phyloP scores from a whole-genome alignment of 345 rosid genomes.

The Brassica rapa region DNA sequence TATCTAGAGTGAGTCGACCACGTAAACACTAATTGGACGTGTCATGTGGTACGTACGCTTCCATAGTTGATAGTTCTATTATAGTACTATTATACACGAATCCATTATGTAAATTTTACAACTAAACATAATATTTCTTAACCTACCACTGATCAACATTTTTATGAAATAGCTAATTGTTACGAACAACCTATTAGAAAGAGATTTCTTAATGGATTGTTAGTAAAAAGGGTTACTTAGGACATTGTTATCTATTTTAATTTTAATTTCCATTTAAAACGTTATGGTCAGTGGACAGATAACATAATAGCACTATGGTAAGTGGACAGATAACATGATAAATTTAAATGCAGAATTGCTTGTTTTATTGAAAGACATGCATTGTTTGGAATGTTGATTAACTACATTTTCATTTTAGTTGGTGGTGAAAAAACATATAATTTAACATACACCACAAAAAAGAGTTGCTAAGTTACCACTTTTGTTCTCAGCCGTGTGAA shows the following conservation, averaged over 20 bases:
- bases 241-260: too few relatives aligned
- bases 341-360: too few relatives aligned
- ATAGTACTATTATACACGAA: slow-evolving; percentile 7
- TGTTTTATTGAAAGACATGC: too few relatives aligned
- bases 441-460: slow-evolving; percentile 5
- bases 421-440: neutral
- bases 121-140: neutral
- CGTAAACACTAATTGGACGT: slow-evolving; percentile 14
- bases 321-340: too few relatives aligned
- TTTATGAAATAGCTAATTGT: neutral
- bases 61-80: neutral
- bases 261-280: too few relatives aligned
- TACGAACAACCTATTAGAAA: neutral
- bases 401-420: neutral
- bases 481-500: neutral
- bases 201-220: too few relatives aligned
- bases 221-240: too few relatives aligned
- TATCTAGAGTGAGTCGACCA: slow-evolving; percentile 13
- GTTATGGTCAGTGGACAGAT: too few relatives aligned
- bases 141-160: neutral
- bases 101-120: neutral
- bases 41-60: neutral
- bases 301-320: too few relatives aligned
- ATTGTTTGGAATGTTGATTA: too few relatives aligned
- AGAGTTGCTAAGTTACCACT: neutral